These are phyloP conservation scores for Gracilaria gracilis DNA, from an alignment of 23 red algal species.

Conservation along the genomic window DNA sequence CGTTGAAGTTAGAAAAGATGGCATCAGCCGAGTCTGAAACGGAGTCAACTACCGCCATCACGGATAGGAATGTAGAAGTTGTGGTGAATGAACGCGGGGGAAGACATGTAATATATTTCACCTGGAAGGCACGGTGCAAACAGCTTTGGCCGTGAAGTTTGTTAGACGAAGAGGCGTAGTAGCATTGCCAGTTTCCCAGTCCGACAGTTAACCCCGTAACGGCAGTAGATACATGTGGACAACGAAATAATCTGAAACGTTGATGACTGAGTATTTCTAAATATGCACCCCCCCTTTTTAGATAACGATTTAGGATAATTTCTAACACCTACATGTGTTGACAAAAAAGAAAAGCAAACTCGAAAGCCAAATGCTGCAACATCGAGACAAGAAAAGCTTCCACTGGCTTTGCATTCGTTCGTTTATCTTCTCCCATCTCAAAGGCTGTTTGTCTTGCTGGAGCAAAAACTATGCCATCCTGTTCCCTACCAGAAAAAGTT, in stretches of 20 bases:
- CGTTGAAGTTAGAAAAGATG: slow-evolving; percentile 27
- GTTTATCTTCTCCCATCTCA: too few relatives aligned
- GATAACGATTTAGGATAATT: background rate
- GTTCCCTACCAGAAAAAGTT: too few relatives aligned
- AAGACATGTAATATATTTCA: background rate
- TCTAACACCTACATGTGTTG: too few relatives aligned
- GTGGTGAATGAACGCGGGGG: background rate
- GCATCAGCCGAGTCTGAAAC: slow-evolving; percentile 37
- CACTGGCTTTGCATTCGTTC: too few relatives aligned
- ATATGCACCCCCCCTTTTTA: background rate
- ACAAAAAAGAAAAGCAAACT: too few relatives aligned
- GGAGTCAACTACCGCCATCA: slow-evolving; percentile 53
- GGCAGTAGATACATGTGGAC: slow-evolving; percentile 4
- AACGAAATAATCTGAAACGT: background rate
- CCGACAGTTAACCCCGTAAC: background rate
- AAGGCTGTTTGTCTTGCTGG: too few relatives aligned
- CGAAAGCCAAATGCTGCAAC: too few relatives aligned
- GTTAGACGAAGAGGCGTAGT: background rate
- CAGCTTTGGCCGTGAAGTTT: background rate
- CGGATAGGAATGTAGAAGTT: background rate
- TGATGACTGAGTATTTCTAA: background rate
- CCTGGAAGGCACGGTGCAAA: background rate
- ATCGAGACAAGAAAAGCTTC: too few relatives aligned
- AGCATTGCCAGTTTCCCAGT: background rate
- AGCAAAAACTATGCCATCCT: too few relatives aligned